Conservation (phyloP, 75 land plant species). For the Pinus tabuliformis region DNA sequence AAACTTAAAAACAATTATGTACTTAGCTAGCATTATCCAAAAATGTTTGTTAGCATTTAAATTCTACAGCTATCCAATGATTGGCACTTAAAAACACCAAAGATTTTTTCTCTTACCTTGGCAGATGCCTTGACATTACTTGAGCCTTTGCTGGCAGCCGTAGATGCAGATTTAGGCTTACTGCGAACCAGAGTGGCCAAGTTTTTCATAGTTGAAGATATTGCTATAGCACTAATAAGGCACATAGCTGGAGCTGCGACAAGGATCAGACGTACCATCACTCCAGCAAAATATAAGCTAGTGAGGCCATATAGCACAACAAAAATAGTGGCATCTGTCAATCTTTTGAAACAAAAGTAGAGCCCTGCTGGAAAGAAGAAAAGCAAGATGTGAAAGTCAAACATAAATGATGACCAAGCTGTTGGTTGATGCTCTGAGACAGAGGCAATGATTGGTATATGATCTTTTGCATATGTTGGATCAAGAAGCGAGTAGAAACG, state of each 20-base stretch:
- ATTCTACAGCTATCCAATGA: not conserved
- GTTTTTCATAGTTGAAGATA: slow-evolving; percentile 92
- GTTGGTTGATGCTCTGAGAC: slow-evolving; percentile 99
- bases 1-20: no score
- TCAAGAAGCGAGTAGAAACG: slow-evolving; percentile 96
- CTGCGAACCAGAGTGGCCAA: slow-evolving; percentile 46
- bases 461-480: slow-evolving; percentile 99
- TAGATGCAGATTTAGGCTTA: slow-evolving; percentile 45
- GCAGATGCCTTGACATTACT: slow-evolving; percentile 57
- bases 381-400: slow-evolving; percentile 93
- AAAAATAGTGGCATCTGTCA: slow-evolving; percentile 95
- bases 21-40: not conserved
- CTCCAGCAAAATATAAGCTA: slow-evolving; percentile 99
- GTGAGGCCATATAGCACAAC: slow-evolving; percentile 96
- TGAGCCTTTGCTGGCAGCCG: slow-evolving; percentile 52
- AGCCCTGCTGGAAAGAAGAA: slow-evolving; percentile 97
- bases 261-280: slow-evolving; percentile 97
- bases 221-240: slow-evolving; percentile 93
- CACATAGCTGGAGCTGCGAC: slow-evolving; percentile 99
- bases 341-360: slow-evolving; percentile 93
- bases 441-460: slow-evolving; percentile 98
- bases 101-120: slow-evolving; percentile 44
- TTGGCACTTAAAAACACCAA: not conserved
- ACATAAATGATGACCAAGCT: slow-evolving; percentile 99
- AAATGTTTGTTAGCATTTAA: not conserved